These are phyloP conservation scores for Coleophoma cylindrospora DNA, from an alignment of 2,329 filamentous ascomycete species.

Conservation along the genomic window DNA sequence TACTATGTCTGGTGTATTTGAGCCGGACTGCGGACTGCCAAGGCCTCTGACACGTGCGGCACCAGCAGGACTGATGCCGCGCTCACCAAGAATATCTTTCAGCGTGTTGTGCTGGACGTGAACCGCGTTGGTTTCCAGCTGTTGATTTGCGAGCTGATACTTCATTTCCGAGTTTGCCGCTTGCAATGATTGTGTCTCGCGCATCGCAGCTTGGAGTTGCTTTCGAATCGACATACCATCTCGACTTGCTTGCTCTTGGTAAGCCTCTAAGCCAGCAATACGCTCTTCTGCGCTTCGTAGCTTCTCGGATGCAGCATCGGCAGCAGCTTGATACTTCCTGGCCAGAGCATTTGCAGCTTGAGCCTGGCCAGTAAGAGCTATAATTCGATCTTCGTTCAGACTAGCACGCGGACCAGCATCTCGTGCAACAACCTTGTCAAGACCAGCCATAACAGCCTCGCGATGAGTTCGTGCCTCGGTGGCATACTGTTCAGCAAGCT, in stretches of 20 bases:
- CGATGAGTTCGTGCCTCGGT: conserved; percentile 84
- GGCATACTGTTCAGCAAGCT: conserved; percentile 81
- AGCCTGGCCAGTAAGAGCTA: conserved; percentile 74
- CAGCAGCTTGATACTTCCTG: conserved; percentile 83
- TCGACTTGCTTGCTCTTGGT: conserved; percentile 93
- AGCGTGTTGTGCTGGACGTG: conserved; percentile 88
- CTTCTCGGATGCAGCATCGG: conserved; percentile 81
- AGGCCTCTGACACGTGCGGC: conserved; percentile 67
- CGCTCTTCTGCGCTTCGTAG: conserved; percentile 90
- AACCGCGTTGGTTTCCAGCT: conserved; percentile 91
- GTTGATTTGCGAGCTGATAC: conserved; percentile 76
- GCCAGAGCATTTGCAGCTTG: conserved; percentile 73
- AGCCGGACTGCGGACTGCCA: conserved; percentile 68
- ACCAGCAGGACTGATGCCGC: conserved; percentile 75
- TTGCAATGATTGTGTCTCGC: conserved; percentile 78
- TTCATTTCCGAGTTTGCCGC: conserved; percentile 77
- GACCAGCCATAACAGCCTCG: conserved; percentile 72
- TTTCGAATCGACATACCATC: conserved; percentile 87
- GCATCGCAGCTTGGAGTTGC: conserved; percentile 79
- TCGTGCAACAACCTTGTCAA: conserved; percentile 65
- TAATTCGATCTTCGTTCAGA: conserved; percentile 59
- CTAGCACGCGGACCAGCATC: conserved; percentile 42
- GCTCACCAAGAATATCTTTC: conserved; percentile 86
- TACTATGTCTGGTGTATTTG: conserved; percentile 71
- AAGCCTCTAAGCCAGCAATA: conserved; percentile 92